Base-by-base conservation (phyloP, 371 early-diverging fungal genomes). In the Mortierella sp. region DNA sequence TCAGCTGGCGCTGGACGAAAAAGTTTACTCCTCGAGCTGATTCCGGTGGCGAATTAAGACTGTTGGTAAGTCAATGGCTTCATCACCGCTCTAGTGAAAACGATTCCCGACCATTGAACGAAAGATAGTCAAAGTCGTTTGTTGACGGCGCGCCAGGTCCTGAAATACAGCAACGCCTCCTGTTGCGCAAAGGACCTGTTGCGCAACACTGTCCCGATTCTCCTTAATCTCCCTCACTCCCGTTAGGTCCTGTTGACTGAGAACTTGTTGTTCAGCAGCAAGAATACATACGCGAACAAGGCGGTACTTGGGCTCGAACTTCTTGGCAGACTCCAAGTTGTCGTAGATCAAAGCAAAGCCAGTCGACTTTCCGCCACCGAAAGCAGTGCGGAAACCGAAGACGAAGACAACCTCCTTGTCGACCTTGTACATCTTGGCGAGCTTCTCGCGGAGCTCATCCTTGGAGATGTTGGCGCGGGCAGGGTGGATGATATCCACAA, bases 271-370 rank as follows among this genome's bases (percentile, higher is more conserved):
- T 1, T 34, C 61, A 37, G 10, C 24, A 21, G 37, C 8, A 13
- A 21, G 37, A 73, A 78, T 78, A 90, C 90, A 59, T 90, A 93
- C 91, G 78, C 97, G 92, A 76, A 94, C 94, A 80, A 98, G 93
- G 88, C 98, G 95, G 95, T 95, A 96, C 93, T 97, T 98, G 90
- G 99, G 99, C 92, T 99, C 99, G 89, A 99, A 97, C 93, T 98
- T 98, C 96, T 98, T 98, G 88, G 96, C 95, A 72, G 97, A 90
- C 78, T 98, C 98, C 87, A 97, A 88, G 78, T 93, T 91, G 92
- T 99, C 99, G 95, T 99, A 99, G 92, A 99, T 95, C 85, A 99
- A 91, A 74, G 96, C 99, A 88, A 99, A 99, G 78, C 99, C 99
- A 86, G 98, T 98, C 78, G 97, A 95, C 93, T 96, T 96, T 91